Evolutionary conservation across 2,329 filamentous ascomycete genomes (phyloP).

Genomic region (Dactylellina haptotyla): DNA sequence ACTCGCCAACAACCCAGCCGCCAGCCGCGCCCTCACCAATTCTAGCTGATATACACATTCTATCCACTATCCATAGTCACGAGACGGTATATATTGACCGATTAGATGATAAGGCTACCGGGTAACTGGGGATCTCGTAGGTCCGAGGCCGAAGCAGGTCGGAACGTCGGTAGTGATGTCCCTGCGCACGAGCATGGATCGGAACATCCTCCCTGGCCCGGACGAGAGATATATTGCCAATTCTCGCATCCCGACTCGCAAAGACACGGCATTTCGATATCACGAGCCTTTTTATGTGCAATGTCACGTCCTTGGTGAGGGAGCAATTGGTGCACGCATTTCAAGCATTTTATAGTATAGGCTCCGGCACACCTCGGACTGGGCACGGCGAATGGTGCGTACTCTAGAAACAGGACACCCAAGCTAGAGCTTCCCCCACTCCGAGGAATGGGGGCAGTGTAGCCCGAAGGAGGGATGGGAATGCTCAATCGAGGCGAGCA

Average conservation of each 20-base stretch:
- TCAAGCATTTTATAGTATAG: no score
- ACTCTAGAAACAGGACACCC: background rate
- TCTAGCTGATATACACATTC: no score
- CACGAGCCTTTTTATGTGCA: slow-evolving; percentile 17
- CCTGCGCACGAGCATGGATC: slow-evolving; percentile 32
- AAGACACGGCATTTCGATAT: slow-evolving; percentile 4
- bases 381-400: background rate
- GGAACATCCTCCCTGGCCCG: slow-evolving; percentile 11
- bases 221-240: slow-evolving; percentile 20
- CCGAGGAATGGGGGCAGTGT: background rate
- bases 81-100: background rate
- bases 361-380: slow-evolving; percentile 5
- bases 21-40: background rate
- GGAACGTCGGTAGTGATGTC: slow-evolving; percentile 22
- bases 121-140: slow-evolving; percentile 1
- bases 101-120: no score
- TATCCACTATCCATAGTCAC: background rate
- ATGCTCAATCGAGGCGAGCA: slow-evolving; percentile 16
- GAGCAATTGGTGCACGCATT: no score
- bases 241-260: background rate
- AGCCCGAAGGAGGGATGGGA: background rate
- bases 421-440: background rate
- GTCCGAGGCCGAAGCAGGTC: slow-evolving; percentile 44
- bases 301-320: no score
- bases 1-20: background rate